Evolutionary conservation across 257 asterid species (phyloP).

Genomic region (Nicotiana tabacum): DNA sequence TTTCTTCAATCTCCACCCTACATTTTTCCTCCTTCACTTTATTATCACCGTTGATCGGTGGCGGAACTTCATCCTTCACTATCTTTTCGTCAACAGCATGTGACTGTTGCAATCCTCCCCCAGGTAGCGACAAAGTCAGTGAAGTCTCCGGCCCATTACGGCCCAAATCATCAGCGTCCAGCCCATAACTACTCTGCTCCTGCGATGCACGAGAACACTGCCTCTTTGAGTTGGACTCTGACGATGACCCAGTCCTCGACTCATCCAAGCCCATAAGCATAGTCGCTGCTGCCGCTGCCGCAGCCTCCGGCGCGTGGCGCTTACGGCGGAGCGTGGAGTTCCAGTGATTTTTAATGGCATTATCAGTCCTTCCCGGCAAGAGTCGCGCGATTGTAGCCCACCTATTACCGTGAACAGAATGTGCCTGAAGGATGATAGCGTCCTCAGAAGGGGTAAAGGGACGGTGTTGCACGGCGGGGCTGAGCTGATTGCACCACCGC

Average conservation of each 20-base stretch:
- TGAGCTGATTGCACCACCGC: slow-evolving; percentile 83
- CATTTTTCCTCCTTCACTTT: slow-evolving; percentile 11
- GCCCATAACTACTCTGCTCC: slow-evolving; percentile 37
- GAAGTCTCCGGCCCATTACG: slow-evolving; percentile 30
- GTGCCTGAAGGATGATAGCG: slow-evolving; percentile 39
- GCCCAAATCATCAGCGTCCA: slow-evolving; percentile 21
- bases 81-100: slow-evolving; percentile 8
- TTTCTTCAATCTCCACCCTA: slow-evolving; percentile 31
- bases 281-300: no score
- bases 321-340: slow-evolving; percentile 50
- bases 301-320: neutral
- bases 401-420: slow-evolving; percentile 45
- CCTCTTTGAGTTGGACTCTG: slow-evolving; percentile 27
- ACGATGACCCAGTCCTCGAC: slow-evolving; percentile 24
- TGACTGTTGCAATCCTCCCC: slow-evolving; percentile 15
- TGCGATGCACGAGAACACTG: slow-evolving; percentile 31
- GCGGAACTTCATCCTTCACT: neutral
- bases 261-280: slow-evolving; percentile 21
- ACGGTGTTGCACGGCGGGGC: slow-evolving; percentile 59
- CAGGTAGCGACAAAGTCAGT: slow-evolving; percentile 49
- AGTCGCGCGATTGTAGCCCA: slow-evolving; percentile 63
- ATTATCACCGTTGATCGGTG: neutral
- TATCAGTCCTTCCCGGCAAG: slow-evolving; percentile 63
- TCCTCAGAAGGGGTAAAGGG: slow-evolving; percentile 56
- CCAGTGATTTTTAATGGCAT: slow-evolving; percentile 66